Base-by-base conservation (phyloP, 805 yeast species). In the Zygotorulaspora danielsina region DNA sequence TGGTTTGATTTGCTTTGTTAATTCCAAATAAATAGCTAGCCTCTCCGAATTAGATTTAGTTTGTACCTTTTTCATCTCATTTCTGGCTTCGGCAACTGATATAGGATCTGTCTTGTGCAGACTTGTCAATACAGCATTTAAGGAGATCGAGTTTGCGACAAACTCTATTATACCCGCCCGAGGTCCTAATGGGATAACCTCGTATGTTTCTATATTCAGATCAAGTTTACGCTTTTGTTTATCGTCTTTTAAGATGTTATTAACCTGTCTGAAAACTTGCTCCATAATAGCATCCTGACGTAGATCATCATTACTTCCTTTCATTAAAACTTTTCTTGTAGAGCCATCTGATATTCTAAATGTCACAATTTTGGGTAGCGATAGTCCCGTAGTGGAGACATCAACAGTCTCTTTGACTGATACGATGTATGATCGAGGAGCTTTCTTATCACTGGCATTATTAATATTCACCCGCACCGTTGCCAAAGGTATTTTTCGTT, bases 221-320 rank as follows among this genome's bases (percentile, higher is more conserved):
- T 67, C 61, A n/a, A 89, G 60, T 36, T 65, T 70, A 18, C 79
- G 59, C 0, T 90, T 70, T 21, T 74, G 75, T 37, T 70, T 70
- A 53, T 84, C 78, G 17, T 65, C 65, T 8, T 50, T 59, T 39
- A 90, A 70, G 25, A 87, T 73, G 10, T 68, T 62, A 54, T 89
- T 88, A 11, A 88, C 96, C 53, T 88, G 85, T 15, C 74, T 82
- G 60, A 94, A 93, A 1, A 90, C 97, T 57, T 93, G 97, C 59
- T 90, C 94, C 98, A 93, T 94, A 41, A 93, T 86, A 0, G 95
- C 84, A 64, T 93, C 99, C 63, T 94, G 98, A 36, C 97, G 68
- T 37, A 93, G 66, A 63, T 93, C 98, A 63, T 93, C 98, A 7
- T 85, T 73, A 5, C 95, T 88, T 18, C 86, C 86, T 57, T 93